Conservation (phyloP, 805 yeast species). For the Ogataea corticis region DNA sequence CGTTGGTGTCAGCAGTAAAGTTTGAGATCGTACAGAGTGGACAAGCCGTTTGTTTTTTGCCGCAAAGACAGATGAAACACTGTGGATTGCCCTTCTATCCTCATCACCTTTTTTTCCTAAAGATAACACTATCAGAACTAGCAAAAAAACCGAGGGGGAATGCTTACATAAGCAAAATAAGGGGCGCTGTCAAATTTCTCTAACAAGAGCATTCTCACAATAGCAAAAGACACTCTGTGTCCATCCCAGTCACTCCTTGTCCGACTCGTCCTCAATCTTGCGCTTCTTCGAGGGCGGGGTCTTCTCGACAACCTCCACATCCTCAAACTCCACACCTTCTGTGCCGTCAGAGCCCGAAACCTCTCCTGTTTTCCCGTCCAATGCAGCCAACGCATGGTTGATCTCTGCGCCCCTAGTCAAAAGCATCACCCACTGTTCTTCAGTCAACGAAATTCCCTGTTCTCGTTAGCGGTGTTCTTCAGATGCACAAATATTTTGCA, state of each 20-base stretch:
- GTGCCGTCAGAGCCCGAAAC: slow-evolving; percentile 17
- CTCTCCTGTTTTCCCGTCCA: slow-evolving; percentile 15
- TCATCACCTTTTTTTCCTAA: too few species aligned
- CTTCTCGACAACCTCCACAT: slow-evolving; percentile 14
- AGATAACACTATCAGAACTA: too few species aligned
- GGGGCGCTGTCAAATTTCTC: too few species aligned
- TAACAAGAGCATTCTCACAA: too few species aligned
- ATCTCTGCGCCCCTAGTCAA: slow-evolving; percentile 48
- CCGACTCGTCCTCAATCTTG: slow-evolving; percentile 6
- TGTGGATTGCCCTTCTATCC: too few species aligned
- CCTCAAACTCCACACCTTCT: slow-evolving; percentile 24
- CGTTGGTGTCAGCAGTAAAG: too few species aligned
- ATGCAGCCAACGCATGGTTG: slow-evolving; percentile 45
- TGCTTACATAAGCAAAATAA: too few species aligned
- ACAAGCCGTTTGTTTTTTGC: too few species aligned
- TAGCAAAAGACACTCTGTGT: too few species aligned
- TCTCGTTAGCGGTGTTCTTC: slow-evolving; percentile 11
- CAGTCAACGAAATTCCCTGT: slow-evolving; percentile 58
- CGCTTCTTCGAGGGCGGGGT: slow-evolving; percentile 12
- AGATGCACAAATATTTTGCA: slow-evolving; percentile 15
- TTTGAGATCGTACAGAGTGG: too few species aligned
- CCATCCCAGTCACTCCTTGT: not conserved
- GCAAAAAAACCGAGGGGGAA: too few species aligned
- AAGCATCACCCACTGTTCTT: slow-evolving; percentile 53
- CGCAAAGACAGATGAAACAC: too few species aligned